Base-by-base conservation (phyloP, 2,329 filamentous ascomycete species). In the Sclerotinia glacialis region DNA sequence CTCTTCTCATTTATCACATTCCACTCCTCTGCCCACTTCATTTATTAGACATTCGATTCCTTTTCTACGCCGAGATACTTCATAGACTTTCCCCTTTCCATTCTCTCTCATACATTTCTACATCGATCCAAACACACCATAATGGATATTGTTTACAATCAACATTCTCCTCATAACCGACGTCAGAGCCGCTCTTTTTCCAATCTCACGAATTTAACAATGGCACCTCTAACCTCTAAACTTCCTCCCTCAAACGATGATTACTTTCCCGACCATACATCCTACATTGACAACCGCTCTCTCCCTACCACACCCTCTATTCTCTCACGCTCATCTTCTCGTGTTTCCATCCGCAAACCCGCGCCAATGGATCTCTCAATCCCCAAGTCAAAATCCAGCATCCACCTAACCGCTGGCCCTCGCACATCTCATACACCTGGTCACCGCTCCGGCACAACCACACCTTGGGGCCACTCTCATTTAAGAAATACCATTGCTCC, bases 221-320 rank as follows among this genome's bases (percentile, higher is more conserved):
- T 89, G 67, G 86, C 85, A n/a, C 87, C 87, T 37, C 78, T 89
- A 65, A 89, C 86, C 31, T 81, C 83, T 62, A 85, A 84, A 74
- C 80, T 89, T 11, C 86, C 86, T 52, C 78, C 88, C 67, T 78
- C 81, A 68, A 85, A 87, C 72, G 77, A 79, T 66, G 82, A 85
- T 61, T 79, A 82, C 12, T 70, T 74, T 18, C 74, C 79, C 34
- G 69, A 78, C 71, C 79, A 78, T 65, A 75, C 79, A 26, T 87
- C 85, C 23, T 88, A 89, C 72, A 80, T 88, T 21, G 82, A 87
- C 74, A 84, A 83, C 72, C 85, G 83, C 72, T 88, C 87, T 28
- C 85, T 85, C 2, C 87, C 87, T 6, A 84, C 86, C 2, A 89
- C 87, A 2, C 87, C 87, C 9, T 82, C 85, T 28, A 82, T 89